Percentiles rank a stretch among this genome's conserved stretches.
Evolutionary conservation across 2,329 filamentous ascomycete species (phyloP).

Genomic region (Aspergillus brunneoviolaceus): DNA sequence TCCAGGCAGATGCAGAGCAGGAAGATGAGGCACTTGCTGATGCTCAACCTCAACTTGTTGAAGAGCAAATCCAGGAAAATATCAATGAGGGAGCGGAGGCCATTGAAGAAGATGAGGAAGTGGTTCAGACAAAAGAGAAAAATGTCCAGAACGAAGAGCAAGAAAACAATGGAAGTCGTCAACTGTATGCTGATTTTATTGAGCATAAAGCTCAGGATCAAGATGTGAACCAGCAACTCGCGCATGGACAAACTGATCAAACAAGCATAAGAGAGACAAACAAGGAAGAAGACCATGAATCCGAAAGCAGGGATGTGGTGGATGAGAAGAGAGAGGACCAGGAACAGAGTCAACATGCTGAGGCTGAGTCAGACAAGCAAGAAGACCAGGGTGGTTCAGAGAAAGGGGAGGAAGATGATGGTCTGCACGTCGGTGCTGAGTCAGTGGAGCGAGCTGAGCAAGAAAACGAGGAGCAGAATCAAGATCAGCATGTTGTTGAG

Average conservation of each 20-base stretch:
- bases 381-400: not conserved
- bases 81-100: not conserved
- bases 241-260: not conserved
- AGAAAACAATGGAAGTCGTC: not conserved
- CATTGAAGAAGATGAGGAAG: not conserved
- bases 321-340: not conserved
- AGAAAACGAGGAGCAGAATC: too few relatives aligned
- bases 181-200: not conserved
- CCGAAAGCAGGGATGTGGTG: not conserved
- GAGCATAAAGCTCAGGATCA: not conserved
- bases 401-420: not conserved
- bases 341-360: not conserved
- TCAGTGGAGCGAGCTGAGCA: too few relatives aligned
- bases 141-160: not conserved
- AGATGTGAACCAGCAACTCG: not conserved
- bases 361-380: not conserved
- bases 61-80: too few relatives aligned
- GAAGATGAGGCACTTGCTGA: slow-evolving; percentile 10
- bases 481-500: too few relatives aligned
- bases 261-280: not conserved
- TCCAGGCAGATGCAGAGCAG: slow-evolving; percentile 17
- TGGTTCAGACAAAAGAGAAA: not conserved
- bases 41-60: too few relatives aligned
- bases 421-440: too few relatives aligned
- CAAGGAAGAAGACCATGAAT: not conserved